Base-by-base conservation (phyloP, 345 rosid species). In the Murraya koenigii region DNA sequence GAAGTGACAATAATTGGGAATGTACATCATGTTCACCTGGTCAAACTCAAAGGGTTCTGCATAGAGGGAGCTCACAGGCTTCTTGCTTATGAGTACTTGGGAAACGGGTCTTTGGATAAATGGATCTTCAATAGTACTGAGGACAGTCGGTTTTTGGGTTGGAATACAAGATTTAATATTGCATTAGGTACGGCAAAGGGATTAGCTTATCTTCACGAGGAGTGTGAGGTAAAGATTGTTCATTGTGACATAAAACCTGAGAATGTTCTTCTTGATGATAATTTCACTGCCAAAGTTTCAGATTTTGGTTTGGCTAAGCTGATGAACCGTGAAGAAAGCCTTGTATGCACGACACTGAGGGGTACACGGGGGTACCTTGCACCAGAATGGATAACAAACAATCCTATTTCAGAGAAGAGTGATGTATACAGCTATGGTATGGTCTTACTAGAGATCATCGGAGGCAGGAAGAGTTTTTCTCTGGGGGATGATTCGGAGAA, bases 351-450 rank as follows among this genome's bases (percentile, higher is more conserved):
- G 0, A 87, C 87, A 20, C 55, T 87, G 54, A 82, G 90, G 63
- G 92, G 90, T 8, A 89, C 92, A 8, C 80, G 92, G 73, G 92
- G 92, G 22, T 89, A 89, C 74, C 85, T 89, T 59, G 90, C 92
- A n/a, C 92, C 92, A 1, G 90, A 89, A 77, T 89, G 92, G 92
- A 84, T 87, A 76, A 80, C 85, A 52, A 84, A 83, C 85, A 80
- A 82, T 32, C 83, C 90, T 11, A 86, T 88, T 74, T 88, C 89
- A 0, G 89, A 86, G 81, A 86, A 86, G 81, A 88, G 84, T 22
- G 90, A 89, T 79, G 88, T 89, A 35, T 89, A 79, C 75, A 87
- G 90, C 87, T 89, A 84, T 15, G 90, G 90, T 1, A 52, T 89
- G 79, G 87, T 89, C 54, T 74, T 89, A 75, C 81, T 87, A 14